Evolutionary conservation across 1,284 basidiomycete species (phyloP).

Genomic region (Cryptococcus sp.): DNA sequence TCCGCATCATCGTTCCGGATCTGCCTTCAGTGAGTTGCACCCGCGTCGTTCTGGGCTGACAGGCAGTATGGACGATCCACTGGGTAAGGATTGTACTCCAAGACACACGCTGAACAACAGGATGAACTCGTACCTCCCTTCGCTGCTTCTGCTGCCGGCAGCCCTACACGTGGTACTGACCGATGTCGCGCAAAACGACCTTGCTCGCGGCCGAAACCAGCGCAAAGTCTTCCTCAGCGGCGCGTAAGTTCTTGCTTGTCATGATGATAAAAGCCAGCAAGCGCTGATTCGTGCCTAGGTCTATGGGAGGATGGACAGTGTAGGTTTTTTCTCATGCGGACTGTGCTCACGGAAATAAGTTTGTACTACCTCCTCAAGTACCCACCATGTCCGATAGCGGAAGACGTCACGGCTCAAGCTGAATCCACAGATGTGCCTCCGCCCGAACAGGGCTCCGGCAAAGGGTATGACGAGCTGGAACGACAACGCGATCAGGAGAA

Average conservation of each 20-base stretch:
- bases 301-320: conserved; percentile 52
- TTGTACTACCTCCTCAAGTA: conserved; percentile 50
- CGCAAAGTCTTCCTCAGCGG: conserved; percentile 55
- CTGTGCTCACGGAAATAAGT: conserved; percentile 19
- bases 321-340: not conserved
- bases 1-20: conserved; percentile 58
- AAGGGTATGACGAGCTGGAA: conserved; percentile 28
- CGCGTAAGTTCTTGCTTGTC: conserved; percentile 37
- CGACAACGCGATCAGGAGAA: conserved; percentile 24
- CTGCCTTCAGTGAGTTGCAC: conserved; percentile 54
- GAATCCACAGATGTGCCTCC: conserved; percentile 17
- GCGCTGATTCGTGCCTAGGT: conserved; percentile 26
- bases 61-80: conserved; percentile 53
- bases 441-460: conserved; percentile 21
- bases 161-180: conserved; percentile 56
- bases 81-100: conserved; percentile 32
- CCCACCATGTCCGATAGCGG: conserved; percentile 33
- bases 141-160: conserved; percentile 52
- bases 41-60: conserved; percentile 10
- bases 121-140: conserved; percentile 56
- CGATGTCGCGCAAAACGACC: conserved; percentile 51
- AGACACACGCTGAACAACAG: conserved; percentile 26
- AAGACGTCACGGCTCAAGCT: conserved; percentile 22
- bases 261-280: too few relatives aligned
- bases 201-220: conserved; percentile 38